Percentiles rank a stretch among this genome's conserved stretches.
Evolutionary conservation across 805 yeast species (phyloP).

Genomic region (Suhomyces sp.): DNA sequence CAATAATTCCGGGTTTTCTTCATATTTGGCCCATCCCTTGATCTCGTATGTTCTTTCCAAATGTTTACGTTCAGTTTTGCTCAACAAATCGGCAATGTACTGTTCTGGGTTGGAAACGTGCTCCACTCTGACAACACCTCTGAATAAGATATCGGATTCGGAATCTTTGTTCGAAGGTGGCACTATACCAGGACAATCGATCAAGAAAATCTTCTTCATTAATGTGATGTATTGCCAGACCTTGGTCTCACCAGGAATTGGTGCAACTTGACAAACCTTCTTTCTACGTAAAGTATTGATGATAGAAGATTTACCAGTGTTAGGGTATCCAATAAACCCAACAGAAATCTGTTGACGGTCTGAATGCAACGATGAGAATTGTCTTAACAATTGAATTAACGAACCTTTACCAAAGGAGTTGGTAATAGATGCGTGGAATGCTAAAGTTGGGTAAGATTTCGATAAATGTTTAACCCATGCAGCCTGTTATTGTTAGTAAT

Average conservation of each 20-base stretch:
- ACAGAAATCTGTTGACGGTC: conserved; percentile 96
- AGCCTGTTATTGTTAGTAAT: conserved; percentile 60
- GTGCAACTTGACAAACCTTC: conserved; percentile 96
- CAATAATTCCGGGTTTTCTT: conserved; percentile 47
- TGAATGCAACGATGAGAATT: conserved; percentile 83
- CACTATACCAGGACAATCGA: conserved; percentile 98
- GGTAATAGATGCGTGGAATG: conserved; percentile 96
- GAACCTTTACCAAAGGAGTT: conserved; percentile 98
- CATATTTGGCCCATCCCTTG: conserved; percentile 72
- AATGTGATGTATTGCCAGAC: conserved; percentile 98
- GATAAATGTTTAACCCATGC: conserved; percentile 98
- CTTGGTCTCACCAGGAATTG: conserved; percentile 98
- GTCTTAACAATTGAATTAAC: conserved; percentile 87
- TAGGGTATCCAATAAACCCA: conserved; percentile 97
- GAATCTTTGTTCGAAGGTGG: conserved; percentile 91
- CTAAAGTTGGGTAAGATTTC: conserved; percentile 88
- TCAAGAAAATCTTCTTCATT: conserved; percentile 92
- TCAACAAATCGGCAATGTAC: conserved; percentile 82
- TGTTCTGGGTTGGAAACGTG: conserved; percentile 95
- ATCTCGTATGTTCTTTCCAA: conserved; percentile 94
- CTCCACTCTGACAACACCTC: conserved; percentile 99
- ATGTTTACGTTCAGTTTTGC: conserved; percentile 84
- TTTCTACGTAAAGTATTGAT: conserved; percentile 91
- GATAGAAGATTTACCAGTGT: conserved; percentile 96
- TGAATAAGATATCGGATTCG: conserved; percentile 86